A percentile compares a stretch with the other conserved stretches of the same genome.
phyloP scores from a whole-genome alignment of 2,329 filamentous ascomycete genomes.

The Teratosphaeria gauchensis region DNA sequence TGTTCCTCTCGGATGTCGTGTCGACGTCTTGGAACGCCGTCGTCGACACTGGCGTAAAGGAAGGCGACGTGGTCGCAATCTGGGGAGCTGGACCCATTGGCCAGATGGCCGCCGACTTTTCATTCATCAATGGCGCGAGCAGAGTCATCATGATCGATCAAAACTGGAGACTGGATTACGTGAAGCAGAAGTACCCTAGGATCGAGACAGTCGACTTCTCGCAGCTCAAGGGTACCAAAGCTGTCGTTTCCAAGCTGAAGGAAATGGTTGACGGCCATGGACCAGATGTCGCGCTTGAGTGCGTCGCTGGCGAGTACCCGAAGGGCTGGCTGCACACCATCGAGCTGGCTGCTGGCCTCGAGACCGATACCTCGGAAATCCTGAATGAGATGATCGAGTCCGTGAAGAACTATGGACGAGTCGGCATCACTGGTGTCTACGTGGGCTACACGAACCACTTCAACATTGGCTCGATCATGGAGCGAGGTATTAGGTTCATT shows the following conservation, averaged over 20 bases:
- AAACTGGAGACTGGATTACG: conserved; percentile 59
- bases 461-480: conserved; percentile 76
- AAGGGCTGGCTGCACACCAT: conserved; percentile 54
- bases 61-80: conserved; percentile 67
- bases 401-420: conserved; percentile 62
- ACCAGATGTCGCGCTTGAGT: conserved; percentile 64
- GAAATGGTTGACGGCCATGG: conserved; percentile 60
- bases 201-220: conserved; percentile 62
- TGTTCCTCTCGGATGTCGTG: conserved; percentile 75
- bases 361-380: conserved; percentile 78
- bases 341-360: conserved; percentile 53
- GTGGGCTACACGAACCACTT: conserved; percentile 66
- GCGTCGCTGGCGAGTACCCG: conserved; percentile 52
- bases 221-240: conserved; percentile 48
- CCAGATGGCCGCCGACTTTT: conserved; percentile 61
- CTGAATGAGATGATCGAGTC: conserved; percentile 70
- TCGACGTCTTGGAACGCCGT: conserved; percentile 73
- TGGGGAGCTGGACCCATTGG: conserved; percentile 85
- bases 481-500: conserved; percentile 72
- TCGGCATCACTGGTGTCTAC: conserved; percentile 66
- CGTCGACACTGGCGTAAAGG: conserved; percentile 71
- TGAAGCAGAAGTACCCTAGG: conserved; percentile 55
- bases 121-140: conserved; percentile 60
- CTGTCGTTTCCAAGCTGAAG: conserved; percentile 63
- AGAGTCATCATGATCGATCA: conserved; percentile 73